Evolutionary conservation across 305 asterid genomes (phyloP).

Genomic region (Ilex paraguariensis): DNA sequence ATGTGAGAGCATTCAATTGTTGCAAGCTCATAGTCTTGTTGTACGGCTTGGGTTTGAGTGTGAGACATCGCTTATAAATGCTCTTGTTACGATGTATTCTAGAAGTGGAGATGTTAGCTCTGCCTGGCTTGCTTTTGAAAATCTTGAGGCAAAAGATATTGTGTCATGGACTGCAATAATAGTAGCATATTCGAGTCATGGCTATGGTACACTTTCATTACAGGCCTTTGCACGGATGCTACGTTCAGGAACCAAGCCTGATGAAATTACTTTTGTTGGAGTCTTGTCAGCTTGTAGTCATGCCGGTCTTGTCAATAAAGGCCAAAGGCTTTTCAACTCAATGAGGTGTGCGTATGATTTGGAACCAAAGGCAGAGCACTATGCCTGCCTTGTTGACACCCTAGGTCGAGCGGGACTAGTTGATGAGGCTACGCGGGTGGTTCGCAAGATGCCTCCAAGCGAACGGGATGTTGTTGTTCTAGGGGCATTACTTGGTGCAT

Average conservation of each 20-base stretch:
- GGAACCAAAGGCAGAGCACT: slow-evolving; percentile 61
- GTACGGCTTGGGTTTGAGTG: slow-evolving; percentile 52
- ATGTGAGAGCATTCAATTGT: slow-evolving; percentile 41
- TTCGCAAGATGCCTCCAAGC: slow-evolving; percentile 48
- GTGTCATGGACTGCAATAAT: slow-evolving; percentile 76
- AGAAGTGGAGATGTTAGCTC: slow-evolving; percentile 64
- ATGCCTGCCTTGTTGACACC: slow-evolving; percentile 73
- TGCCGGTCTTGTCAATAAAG: slow-evolving; percentile 77
- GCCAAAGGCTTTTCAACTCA: slow-evolving; percentile 56
- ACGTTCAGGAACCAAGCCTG: slow-evolving; percentile 57
- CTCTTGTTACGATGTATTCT: slow-evolving; percentile 63
- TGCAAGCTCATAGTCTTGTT: slow-evolving; percentile 61
- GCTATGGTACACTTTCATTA: slow-evolving; percentile 55
- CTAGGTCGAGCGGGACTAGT: slow-evolving; percentile 73
- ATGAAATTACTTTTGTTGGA: slow-evolving; percentile 57
- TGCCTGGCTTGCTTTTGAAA: slow-evolving; percentile 42
- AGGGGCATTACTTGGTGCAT: slow-evolving; percentile 65
- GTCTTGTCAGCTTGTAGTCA: slow-evolving; percentile 84
- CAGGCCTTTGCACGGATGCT: slow-evolving; percentile 64
- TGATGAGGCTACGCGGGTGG: slow-evolving; percentile 55
- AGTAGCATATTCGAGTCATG: slow-evolving; percentile 67
- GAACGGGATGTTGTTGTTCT: slow-evolving; percentile 64
- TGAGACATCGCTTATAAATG: slow-evolving; percentile 51
- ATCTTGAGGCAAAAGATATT: slow-evolving; percentile 52
- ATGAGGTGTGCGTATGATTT: slow-evolving; percentile 49